These are phyloP conservation scores for Corinectria fuckeliana DNA, from an alignment of 2,329 filamentous ascomycete genomes.

Conservation along the genomic window DNA sequence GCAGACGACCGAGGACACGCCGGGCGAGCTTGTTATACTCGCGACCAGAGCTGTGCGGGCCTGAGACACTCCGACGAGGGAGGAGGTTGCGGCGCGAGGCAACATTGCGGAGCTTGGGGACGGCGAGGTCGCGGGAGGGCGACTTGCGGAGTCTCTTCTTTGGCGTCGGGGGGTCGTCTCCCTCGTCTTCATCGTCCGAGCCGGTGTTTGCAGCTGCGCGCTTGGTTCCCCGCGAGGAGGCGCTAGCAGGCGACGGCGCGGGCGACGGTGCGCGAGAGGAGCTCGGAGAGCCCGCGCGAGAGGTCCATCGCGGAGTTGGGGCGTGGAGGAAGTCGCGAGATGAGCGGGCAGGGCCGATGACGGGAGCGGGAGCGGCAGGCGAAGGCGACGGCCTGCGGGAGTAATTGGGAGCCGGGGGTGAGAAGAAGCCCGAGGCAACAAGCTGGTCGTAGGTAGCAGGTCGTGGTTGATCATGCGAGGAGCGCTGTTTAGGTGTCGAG, in stretches of 20 bases:
- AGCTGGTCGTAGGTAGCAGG: slow-evolving; percentile 36
- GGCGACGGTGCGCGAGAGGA: slow-evolving; percentile 29
- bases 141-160: slow-evolving; percentile 62
- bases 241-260: slow-evolving; percentile 44
- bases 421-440: slow-evolving; percentile 36
- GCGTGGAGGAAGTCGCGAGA: slow-evolving; percentile 26
- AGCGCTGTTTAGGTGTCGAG: slow-evolving; percentile 16
- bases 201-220: slow-evolving; percentile 49
- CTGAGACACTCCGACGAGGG: slow-evolving; percentile 39
- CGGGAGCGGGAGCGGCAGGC: slow-evolving; percentile 30
- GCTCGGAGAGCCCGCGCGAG: slow-evolving; percentile 31
- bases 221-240: slow-evolving; percentile 57
- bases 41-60: slow-evolving; percentile 27
- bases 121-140: slow-evolving; percentile 51
- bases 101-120: slow-evolving; percentile 42
- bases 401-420: slow-evolving; percentile 29
- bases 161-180: slow-evolving; percentile 36
- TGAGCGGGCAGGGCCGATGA: slow-evolving; percentile 22
- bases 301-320: slow-evolving; percentile 39
- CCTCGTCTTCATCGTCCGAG: slow-evolving; percentile 44
- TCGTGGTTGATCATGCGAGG: slow-evolving; percentile 17
- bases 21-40: slow-evolving; percentile 36
- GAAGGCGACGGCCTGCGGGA: slow-evolving; percentile 21
- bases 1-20: slow-evolving; percentile 35
- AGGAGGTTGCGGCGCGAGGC: slow-evolving; percentile 34